phyloP scores from a whole-genome alignment of 495 filamentous ascomycete species.

The Xylaria flabelliformis region DNA sequence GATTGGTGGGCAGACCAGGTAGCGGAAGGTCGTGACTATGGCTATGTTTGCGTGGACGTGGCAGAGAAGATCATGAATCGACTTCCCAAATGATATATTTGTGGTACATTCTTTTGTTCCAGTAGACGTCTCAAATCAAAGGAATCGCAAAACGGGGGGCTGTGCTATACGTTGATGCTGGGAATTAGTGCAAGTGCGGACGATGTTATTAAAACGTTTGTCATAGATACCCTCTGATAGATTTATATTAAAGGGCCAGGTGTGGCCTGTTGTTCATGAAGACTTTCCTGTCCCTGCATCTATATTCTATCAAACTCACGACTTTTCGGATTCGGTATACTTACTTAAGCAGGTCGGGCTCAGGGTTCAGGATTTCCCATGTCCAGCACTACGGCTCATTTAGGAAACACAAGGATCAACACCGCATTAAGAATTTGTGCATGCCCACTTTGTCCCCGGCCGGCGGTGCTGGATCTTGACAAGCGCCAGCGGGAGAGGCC shows the following conservation, averaged over 20 bases:
- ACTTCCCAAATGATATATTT: not conserved
- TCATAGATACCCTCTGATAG: not conserved
- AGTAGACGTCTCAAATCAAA: not conserved
- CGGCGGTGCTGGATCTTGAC: not conserved
- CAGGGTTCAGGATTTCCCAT: not conserved
- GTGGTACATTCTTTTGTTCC: not conserved
- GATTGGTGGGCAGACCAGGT: slow-evolving; percentile 54
- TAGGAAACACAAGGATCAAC: not conserved
- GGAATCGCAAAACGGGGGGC: not conserved
- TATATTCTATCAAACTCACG: not conserved
- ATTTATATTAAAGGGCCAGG: not conserved
- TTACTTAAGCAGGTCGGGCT: not conserved
- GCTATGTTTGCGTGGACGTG: slow-evolving; percentile 47
- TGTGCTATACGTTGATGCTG: not conserved
- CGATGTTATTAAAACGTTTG: not conserved
- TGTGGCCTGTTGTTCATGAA: not conserved
- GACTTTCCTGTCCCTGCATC: not conserved
- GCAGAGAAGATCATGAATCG: slow-evolving; percentile 43
- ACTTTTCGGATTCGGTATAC: not conserved
- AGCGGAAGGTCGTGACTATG: slow-evolving; percentile 47
- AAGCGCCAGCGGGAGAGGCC: not conserved
- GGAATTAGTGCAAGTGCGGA: not conserved
- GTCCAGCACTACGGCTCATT: not conserved
- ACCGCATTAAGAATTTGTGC: not conserved
- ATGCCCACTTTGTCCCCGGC: not conserved